Evolutionary conservation across 208 protist species (phyloP).

Genomic region (Wallacemonas sp.): DNA sequence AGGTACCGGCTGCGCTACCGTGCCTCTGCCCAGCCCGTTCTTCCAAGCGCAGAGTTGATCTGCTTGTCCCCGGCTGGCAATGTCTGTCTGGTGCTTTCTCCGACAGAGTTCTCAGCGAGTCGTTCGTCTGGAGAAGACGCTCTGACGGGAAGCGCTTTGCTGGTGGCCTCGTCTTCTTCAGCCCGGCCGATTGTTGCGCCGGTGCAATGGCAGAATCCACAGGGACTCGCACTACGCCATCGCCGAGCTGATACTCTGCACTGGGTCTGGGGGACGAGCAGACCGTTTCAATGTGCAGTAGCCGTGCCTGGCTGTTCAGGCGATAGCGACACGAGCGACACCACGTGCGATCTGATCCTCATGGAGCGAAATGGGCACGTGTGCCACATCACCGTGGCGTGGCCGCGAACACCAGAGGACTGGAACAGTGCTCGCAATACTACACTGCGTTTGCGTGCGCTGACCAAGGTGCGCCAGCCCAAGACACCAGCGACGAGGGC

Average conservation of each 20-base stretch:
- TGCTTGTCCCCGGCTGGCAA: not conserved
- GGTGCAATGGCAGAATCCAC: not conserved
- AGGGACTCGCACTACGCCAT: not conserved
- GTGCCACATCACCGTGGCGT: not conserved
- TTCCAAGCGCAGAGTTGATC: not conserved
- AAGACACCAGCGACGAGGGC: not conserved
- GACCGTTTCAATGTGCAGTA: not conserved
- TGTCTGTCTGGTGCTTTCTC: not conserved
- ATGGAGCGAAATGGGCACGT: not conserved
- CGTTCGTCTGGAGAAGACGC: too few species aligned
- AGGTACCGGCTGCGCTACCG: not conserved
- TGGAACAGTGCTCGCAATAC: not conserved
- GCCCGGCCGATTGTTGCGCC: too few species aligned
- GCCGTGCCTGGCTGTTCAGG: not conserved
- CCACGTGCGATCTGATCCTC: conserved; percentile 1
- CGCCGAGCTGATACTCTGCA: not conserved
- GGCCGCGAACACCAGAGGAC: too few species aligned
- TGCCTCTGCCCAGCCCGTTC: not conserved
- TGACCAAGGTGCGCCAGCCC: not conserved
- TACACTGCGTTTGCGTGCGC: not conserved
- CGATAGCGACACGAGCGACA: not conserved
- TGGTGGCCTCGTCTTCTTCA: too few species aligned
- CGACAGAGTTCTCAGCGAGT: not conserved
- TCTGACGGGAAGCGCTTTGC: too few species aligned
- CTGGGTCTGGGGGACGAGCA: not conserved